Evolutionary conservation across 2,329 filamentous ascomycete species (phyloP).

Genomic region (Trichoderma sp.): DNA sequence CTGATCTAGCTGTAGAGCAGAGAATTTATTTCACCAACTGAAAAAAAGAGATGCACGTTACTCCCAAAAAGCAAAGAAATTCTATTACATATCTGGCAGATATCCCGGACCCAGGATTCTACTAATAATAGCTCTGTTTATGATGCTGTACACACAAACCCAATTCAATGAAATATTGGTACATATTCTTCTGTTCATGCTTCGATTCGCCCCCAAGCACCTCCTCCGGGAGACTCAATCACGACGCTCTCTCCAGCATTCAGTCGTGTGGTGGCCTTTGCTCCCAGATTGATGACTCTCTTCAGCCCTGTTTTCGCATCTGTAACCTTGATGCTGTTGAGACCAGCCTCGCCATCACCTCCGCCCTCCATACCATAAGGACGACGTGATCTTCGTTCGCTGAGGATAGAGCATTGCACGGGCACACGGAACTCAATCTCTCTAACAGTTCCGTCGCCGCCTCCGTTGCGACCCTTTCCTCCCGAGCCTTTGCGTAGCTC

Average conservation of each 20-base stretch:
- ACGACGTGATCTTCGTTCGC: conserved; percentile 69
- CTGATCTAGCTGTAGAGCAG: neutral
- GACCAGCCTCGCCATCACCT: conserved; percentile 64
- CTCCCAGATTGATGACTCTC: conserved; percentile 56
- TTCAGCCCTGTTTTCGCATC: conserved; percentile 25
- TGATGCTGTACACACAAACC: neutral
- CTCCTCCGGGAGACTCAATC: conserved; percentile 62
- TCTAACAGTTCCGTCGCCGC: conserved; percentile 74
- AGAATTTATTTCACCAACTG: neutral
- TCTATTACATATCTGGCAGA: neutral
- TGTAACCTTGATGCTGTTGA: conserved; percentile 49
- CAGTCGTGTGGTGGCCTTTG: conserved; percentile 61
- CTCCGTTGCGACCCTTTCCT: conserved; percentile 62
- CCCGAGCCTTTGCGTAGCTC: conserved; percentile 59
- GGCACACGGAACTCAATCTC: conserved; percentile 82
- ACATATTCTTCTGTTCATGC: neutral
- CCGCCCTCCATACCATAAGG: conserved; percentile 77
- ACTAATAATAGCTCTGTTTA: neutral
- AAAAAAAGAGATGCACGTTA: neutral
- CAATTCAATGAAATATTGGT: neutral
- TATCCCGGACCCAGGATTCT: neutral
- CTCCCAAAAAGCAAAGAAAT: neutral
- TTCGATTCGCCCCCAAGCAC: conserved; percentile 54
- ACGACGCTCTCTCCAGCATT: conserved; percentile 61
- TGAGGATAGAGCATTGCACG: conserved; percentile 76